phyloP scores from a whole-genome alignment of 495 filamentous ascomycete genomes.

The Neurospora discreta region DNA sequence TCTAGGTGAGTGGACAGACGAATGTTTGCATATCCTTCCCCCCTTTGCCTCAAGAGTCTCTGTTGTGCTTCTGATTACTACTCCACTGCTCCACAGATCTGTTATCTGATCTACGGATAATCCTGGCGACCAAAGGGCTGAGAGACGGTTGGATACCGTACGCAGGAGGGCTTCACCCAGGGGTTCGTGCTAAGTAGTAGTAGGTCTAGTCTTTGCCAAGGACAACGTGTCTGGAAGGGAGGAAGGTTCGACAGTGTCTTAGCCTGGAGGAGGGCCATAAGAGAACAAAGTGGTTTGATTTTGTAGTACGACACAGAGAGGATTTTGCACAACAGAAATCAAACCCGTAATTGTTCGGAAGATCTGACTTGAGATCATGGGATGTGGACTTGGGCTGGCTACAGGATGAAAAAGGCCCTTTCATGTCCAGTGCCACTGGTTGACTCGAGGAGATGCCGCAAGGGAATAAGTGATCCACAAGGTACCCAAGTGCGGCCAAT shows the following conservation, averaged over 20 bases:
- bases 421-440: neutral
- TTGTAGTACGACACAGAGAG: neutral
- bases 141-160: neutral
- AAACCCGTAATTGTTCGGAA: neutral
- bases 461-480: slow-evolving; percentile 5
- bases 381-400: neutral
- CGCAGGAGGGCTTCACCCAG: neutral
- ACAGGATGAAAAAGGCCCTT: neutral
- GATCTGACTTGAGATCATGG: neutral
- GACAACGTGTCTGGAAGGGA: neutral
- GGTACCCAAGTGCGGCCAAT: slow-evolving; percentile 6
- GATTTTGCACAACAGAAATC: neutral
- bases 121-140: slow-evolving; percentile 2
- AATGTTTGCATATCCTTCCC: neutral
- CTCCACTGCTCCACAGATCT: slow-evolving; percentile 5
- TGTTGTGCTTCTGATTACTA: neutral
- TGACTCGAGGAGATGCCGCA: neutral
- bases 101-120: slow-evolving; percentile 13
- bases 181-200: neutral
- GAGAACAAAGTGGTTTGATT: neutral
- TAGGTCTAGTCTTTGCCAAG: too few relatives aligned
- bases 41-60: neutral
- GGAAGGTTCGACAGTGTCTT: neutral
- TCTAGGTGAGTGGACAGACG: neutral
- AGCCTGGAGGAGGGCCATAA: neutral